Base-by-base conservation (phyloP, 2,329 filamentous ascomycete genomes). In the Lojkania enalia region DNA sequence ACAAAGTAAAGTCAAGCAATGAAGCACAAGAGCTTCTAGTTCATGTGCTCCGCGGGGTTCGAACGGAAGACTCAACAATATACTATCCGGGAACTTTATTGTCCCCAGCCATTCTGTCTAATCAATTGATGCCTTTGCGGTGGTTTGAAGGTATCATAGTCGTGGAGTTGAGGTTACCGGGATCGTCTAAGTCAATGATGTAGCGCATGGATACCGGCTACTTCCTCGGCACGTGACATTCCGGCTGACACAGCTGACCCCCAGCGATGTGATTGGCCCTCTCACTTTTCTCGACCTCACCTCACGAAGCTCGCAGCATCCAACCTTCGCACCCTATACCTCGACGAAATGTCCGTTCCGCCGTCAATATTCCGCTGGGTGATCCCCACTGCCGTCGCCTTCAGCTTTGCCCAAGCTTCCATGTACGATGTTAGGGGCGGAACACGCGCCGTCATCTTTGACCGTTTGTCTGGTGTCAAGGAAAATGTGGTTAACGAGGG, bases 351-450 rank as follows among this genome's bases (percentile, higher is more conserved):
- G 64, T 64, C 66, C 51, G 47, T 66, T 20, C 63, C 64, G 19
- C 51, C 55, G 38, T 64, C 64, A n/a, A 56, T 68, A 40, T 68
- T 69, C 55, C 64, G 66, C 46, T 79, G 78, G 70, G 88, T 88
- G 52, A 74, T 96, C 42, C 91, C 92, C 35, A 79, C 82, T 45
- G 83, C 87, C 49, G 71, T 88, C 58, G 88, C 80, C 59, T 76
- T 83, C 58, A 80, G 82, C 44, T 64, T 92, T 49, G 76, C 82
- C 56, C 86, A 90, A 71, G 81, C 88, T 55, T 89, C 90, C 47
- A 83, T 99, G 52, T 99, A 96, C 84, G 94, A 99, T 73, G 94
- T 99, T 69, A 91, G 90, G 71, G 94, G 94, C 69, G 94, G 94
- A 62, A 87, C 86, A 53, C 85, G 94, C 66, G 94, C 94, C 51